Base-by-base conservation (phyloP, 75 land plant genomes). In the Pinus tabuliformis region DNA sequence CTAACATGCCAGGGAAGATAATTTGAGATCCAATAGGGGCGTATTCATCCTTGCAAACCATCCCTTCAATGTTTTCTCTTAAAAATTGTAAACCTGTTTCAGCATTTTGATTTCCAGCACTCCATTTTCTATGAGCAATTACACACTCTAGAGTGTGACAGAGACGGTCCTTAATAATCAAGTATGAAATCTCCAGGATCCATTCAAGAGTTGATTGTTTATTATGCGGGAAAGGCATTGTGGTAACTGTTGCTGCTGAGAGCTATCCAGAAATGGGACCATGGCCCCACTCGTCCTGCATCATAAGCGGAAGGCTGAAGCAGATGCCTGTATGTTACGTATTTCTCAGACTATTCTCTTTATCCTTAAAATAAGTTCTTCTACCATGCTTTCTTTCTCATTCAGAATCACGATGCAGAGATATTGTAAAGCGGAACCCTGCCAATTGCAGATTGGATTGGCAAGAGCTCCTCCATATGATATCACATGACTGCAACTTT, bases 231-330 rank as follows among this genome's bases (percentile, higher is more conserved):
- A 64, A 76, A 89, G 65, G 18, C 81, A 79, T 16, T 76, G 54
- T 63, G 80, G 80, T 59, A 89, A 89, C 78, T 86, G 74, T 64
- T 88, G 88, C 20, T 68, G 33, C 33, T 49, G 21, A 13, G 79
- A 78, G 24, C 63, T 70, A 14, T 76, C 56, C 56, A 77, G 63
- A 13, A 76, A 79, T 17, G 88, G 88, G n/a, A 89, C 85, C 77
- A 77, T 72, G 49, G 88, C 91, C 17, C 91, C 17, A 89, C 72
- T 88, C 91, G 86, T 11, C 88, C 88, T 57, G 88, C 86, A 66
- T 89, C 91, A 71, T 89, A 86, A 6, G 91, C 78, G 11, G 88
- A 89, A 18, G 81, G 26, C 26, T 26, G 26, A 26, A 26, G 26
- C 56, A 26, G 81, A 78, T 61, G 86, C 78, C 49, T 79, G 70